Conservation (phyloP, 1,139 yeast genomes). For the Candida tetrigidarum region DNA sequence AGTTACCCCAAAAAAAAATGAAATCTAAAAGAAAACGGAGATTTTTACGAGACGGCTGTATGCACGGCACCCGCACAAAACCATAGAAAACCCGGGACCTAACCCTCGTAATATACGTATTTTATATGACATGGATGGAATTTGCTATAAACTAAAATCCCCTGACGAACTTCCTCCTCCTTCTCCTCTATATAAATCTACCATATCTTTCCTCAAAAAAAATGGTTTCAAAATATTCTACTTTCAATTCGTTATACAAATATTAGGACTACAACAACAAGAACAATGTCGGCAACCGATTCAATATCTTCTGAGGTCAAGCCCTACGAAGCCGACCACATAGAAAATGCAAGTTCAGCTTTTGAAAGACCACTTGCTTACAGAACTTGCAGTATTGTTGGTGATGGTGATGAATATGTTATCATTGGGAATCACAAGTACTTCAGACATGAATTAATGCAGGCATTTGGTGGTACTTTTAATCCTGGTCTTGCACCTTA, state of each 20-base stretch:
- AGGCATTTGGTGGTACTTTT: constrained; percentile 40
- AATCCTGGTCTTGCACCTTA: constrained; percentile 39
- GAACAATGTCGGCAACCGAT: background rate
- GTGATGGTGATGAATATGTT: constrained; percentile 25
- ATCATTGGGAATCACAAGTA: constrained; percentile 36
- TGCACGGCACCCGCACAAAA: background rate
- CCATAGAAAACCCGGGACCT: background rate
- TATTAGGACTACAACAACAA: too few species aligned
- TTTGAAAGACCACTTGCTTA: background rate
- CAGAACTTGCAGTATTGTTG: background rate
- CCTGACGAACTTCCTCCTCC: too few species aligned
- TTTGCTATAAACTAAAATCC: too few species aligned
- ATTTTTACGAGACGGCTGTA: constrained; percentile 1
- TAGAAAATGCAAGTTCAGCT: background rate
- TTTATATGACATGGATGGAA: too few species aligned
- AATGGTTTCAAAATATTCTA: background rate
- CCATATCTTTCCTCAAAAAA: background rate
- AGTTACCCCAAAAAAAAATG: background rate
- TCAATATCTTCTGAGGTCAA: constrained; percentile 3
- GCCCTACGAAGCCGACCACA: background rate
- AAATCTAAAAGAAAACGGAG: background rate
- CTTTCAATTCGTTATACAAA: too few species aligned
- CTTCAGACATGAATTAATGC: constrained; percentile 27
- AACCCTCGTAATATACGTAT: background rate
- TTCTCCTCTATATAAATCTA: background rate